Evolutionary conservation across 2,329 filamentous ascomycete species (phyloP).

Genomic region (Alternaria burnsii): DNA sequence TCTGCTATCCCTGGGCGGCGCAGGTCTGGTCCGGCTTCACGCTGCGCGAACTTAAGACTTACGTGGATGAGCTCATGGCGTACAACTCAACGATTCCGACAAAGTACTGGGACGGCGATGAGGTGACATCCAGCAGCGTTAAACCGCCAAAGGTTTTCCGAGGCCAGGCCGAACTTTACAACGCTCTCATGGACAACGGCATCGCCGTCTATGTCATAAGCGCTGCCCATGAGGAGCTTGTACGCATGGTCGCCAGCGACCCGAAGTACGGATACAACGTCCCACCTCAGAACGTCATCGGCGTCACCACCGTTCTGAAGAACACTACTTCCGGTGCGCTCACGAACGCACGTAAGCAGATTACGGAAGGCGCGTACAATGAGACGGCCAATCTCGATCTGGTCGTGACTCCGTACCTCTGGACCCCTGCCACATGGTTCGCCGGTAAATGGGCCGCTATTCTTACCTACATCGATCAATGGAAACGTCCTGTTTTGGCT

Average conservation of each 20-base stretch:
- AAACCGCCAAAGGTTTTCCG: conserved; percentile 36
- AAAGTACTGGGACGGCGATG: conserved; percentile 39
- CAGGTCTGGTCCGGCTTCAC: conserved; percentile 42
- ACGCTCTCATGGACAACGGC: conserved; percentile 40
- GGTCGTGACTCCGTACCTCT: conserved; percentile 38
- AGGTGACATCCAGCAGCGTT: conserved; percentile 28
- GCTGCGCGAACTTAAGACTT: conserved; percentile 35
- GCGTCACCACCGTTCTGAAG: conserved; percentile 41
- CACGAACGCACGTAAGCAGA: conserved; percentile 40
- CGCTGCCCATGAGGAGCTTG: conserved; percentile 43
- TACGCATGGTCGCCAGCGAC: conserved; percentile 44
- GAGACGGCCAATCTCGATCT: conserved; percentile 37
- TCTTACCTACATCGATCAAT: conserved; percentile 41
- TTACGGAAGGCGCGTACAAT: conserved; percentile 36
- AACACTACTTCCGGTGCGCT: conserved; percentile 37
- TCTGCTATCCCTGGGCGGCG: conserved; percentile 44
- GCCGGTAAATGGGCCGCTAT: conserved; percentile 44
- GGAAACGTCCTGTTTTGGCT: conserved; percentile 41
- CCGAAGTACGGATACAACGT: conserved; percentile 46
- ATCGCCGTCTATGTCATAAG: conserved; percentile 44
- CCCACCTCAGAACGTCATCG: conserved; percentile 41
- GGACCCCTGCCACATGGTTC: conserved; percentile 45
- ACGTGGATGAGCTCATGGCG: conserved; percentile 43
- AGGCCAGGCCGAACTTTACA: conserved; percentile 41
- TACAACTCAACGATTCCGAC: conserved; percentile 35